Conservation (phyloP, 2,329 filamentous ascomycete genomes). For the Colletotrichum shisoi region DNA sequence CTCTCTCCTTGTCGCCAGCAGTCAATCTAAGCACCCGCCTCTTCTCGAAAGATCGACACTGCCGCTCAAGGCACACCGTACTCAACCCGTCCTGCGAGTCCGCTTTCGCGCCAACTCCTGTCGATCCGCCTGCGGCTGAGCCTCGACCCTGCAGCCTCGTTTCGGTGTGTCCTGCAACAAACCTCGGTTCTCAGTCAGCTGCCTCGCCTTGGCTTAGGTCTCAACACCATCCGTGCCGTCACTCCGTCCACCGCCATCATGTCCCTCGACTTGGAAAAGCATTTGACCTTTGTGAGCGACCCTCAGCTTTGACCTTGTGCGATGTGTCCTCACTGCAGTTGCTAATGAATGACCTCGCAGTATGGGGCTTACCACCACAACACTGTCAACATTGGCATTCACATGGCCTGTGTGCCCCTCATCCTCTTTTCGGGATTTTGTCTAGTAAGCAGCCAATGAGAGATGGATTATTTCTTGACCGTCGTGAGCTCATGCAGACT, state of each 20-base stretch:
- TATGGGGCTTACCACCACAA: slow-evolving; percentile 87
- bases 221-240: slow-evolving; percentile 15
- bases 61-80: background rate
- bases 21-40: background rate
- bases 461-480: background rate
- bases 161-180: slow-evolving; percentile 31
- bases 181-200: slow-evolving; percentile 30
- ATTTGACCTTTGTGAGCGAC: slow-evolving; percentile 77
- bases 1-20: slow-evolving; percentile 15
- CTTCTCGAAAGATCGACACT: slow-evolving; percentile 19
- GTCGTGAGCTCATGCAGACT: slow-evolving; percentile 35
- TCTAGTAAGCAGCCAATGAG: slow-evolving; percentile 64
- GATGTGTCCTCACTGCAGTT: background rate
- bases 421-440: slow-evolving; percentile 76
- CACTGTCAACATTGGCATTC: slow-evolving; percentile 77
- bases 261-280: slow-evolving; percentile 81
- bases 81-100: background rate
- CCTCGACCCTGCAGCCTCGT: slow-evolving; percentile 33
- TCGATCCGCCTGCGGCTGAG: slow-evolving; percentile 27
- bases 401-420: slow-evolving; percentile 79
- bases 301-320: background rate
- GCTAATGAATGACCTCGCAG: slow-evolving; percentile 53
- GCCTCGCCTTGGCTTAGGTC: slow-evolving; percentile 22
- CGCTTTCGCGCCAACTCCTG: slow-evolving; percentile 7
- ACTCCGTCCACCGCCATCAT: slow-evolving; percentile 50